Evolutionary conservation across 345 rosid genomes (phyloP), one percentile per base, ranked within the genome.

Genomic region (Populus nigra): DNA sequence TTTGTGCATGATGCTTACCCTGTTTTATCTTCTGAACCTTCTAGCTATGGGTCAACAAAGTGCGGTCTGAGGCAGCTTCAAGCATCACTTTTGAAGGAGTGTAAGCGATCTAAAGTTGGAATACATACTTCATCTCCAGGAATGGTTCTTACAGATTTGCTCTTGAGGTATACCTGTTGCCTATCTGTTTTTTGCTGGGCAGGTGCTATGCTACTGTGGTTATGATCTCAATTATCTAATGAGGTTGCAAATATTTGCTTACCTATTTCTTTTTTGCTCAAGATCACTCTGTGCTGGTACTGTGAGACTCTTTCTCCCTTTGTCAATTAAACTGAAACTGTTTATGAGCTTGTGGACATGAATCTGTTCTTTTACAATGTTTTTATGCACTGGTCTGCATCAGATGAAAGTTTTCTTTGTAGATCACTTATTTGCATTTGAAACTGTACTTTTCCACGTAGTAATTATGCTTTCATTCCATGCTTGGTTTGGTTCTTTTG

Each of bases 21-120:
- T 59, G 20, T 59, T 76, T 76, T 36, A 23, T 53, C 38, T 67
- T 81, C 77, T 83, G 10, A 72, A 80, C 81, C 25, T 75, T 85
- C 81, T 74, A 95, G 99, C 68, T 93, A 93, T 80, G 97, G 99
- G 20, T 92, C 99, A 25, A 95, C 98, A 41, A 95, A 95, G 82
- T 95, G 99, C 83, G 99, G 99, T 77, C 97, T 95, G 27, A 87
- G 94, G 76, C 98, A 93, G 83, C 94, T 95, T 87, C 94, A 95
- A 77, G 83, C 93, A 7, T 95, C 99, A 35, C 88, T 95, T 72
- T 71, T 88, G 59, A 95, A 92, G 87, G 97, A 95, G 87, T 83
- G 90, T 79, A 92, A 87, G 79, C 84, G 89, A 82, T 86, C 94
- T n/a, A 92, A 92, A 69, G 96, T 95, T 5, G 98, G 98, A 33